phyloP scores from a whole-genome alignment of 2,329 filamentous ascomycete genomes.

The Calonectria hawksworthii region DNA sequence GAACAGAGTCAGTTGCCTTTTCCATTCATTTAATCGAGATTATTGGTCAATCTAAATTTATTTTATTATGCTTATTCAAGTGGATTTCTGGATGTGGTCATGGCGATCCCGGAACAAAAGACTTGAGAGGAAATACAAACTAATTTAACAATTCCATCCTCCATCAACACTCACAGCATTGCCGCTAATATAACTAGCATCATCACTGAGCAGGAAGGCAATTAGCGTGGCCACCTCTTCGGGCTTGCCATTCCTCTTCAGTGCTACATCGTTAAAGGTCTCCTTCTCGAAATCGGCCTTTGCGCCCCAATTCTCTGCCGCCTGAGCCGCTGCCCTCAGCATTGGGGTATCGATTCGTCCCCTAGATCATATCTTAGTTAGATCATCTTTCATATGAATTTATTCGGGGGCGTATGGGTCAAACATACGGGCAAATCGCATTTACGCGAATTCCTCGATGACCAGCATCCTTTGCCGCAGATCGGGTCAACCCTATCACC shows the following conservation, averaged over 20 bases:
- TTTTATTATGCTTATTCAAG: neutral
- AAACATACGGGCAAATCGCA: constrained; percentile 46
- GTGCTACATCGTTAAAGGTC: constrained; percentile 30
- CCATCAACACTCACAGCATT: constrained; percentile 44
- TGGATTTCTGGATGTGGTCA: neutral
- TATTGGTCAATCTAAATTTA: neutral
- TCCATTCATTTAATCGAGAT: neutral
- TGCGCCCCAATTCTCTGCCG: constrained; percentile 26
- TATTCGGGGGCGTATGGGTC: neutral
- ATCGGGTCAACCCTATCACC: constrained; percentile 48
- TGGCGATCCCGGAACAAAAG: neutral
- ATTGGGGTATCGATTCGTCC: constrained; percentile 50
- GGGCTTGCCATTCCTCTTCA: constrained; percentile 41
- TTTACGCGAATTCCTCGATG: constrained; percentile 45
- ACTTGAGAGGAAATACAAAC: too few species aligned
- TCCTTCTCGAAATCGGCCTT: constrained; percentile 26
- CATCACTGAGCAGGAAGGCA: constrained; percentile 47
- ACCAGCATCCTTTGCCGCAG: constrained; percentile 49
- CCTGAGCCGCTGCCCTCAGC: constrained; percentile 34
- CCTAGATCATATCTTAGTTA: constrained; percentile 1
- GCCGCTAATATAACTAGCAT: constrained; percentile 46
- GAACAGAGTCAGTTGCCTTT: neutral
- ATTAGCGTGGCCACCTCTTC: constrained; percentile 46
- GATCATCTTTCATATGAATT: neutral
- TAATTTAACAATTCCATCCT: constrained; percentile 44